phyloP scores from a whole-genome alignment of 2,329 filamentous ascomycete genomes.

The Mycocentrospora acerina region DNA sequence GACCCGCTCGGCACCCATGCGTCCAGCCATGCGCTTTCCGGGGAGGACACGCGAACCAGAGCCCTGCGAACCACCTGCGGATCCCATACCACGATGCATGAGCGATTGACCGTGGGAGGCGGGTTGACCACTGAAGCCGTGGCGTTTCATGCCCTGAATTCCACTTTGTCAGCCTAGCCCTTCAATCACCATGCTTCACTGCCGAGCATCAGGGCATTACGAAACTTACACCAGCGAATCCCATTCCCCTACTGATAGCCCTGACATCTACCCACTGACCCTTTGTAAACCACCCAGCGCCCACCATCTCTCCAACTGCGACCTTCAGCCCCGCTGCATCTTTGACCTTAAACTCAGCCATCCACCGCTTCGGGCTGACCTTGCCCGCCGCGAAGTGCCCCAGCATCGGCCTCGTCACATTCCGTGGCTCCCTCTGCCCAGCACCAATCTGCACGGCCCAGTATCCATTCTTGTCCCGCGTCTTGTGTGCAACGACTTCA shows the following conservation, averaged over 20 bases:
- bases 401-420: constrained; percentile 78
- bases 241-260: constrained; percentile 79
- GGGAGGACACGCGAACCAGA: constrained; percentile 89
- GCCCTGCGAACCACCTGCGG: constrained; percentile 84
- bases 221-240: constrained; percentile 73
- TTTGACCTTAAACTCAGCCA: constrained; percentile 86
- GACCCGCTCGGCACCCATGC: constrained; percentile 87
- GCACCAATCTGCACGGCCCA: constrained; percentile 88
- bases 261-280: constrained; percentile 90
- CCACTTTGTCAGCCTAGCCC: constrained; percentile 9
- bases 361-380: constrained; percentile 78
- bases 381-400: constrained; percentile 85
- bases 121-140: constrained; percentile 85
- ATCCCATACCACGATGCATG: constrained; percentile 90
- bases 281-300: constrained; percentile 86
- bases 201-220: not conserved
- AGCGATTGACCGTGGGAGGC: constrained; percentile 94
- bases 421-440: constrained; percentile 71
- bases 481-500: constrained; percentile 87
- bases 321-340: constrained; percentile 70
- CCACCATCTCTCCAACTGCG: constrained; percentile 71
- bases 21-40: constrained; percentile 96
- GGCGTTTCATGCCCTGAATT: constrained; percentile 82
- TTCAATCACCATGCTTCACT: not conserved
- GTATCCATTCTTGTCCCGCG: constrained; percentile 78